Evolutionary conservation across 2,329 filamentous ascomycete species (phyloP).

Genomic region (Aspergillus ustus): DNA sequence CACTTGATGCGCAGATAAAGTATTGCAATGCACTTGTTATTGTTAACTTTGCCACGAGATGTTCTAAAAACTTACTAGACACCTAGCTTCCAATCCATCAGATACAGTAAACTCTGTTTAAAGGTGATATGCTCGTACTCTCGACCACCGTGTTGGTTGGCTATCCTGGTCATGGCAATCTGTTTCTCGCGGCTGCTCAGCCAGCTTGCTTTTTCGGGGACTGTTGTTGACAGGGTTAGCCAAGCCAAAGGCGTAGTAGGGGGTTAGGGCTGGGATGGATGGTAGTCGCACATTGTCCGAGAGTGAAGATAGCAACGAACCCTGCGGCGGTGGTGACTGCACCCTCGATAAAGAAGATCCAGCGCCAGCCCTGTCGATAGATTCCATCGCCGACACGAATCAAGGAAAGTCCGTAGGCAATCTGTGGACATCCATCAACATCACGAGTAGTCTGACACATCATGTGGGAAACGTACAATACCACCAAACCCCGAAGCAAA

Average conservation of each 20-base stretch:
- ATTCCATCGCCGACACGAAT: neutral
- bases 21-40: neutral
- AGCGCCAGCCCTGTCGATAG: constrained; percentile 1
- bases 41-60: neutral
- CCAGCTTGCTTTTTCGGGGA: neutral
- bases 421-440: neutral
- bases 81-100: neutral
- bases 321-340: neutral
- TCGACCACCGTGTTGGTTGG: neutral
- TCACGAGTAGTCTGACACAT: neutral
- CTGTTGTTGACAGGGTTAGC: neutral
- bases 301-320: neutral
- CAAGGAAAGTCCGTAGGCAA: neutral
- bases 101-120: neutral
- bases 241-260: neutral
- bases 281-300: neutral
- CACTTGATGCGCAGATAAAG: constrained; percentile 62
- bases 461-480: neutral
- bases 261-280: neutral
- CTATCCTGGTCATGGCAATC: neutral
- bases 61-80: neutral
- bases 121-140: constrained; percentile 1
- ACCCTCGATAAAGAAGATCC: neutral
- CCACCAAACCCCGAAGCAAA: constrained; percentile 1
- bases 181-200: neutral